phyloP scores from a whole-genome alignment of 1,284 basidiomycete species.

The Retiboletus flavoniger region DNA sequence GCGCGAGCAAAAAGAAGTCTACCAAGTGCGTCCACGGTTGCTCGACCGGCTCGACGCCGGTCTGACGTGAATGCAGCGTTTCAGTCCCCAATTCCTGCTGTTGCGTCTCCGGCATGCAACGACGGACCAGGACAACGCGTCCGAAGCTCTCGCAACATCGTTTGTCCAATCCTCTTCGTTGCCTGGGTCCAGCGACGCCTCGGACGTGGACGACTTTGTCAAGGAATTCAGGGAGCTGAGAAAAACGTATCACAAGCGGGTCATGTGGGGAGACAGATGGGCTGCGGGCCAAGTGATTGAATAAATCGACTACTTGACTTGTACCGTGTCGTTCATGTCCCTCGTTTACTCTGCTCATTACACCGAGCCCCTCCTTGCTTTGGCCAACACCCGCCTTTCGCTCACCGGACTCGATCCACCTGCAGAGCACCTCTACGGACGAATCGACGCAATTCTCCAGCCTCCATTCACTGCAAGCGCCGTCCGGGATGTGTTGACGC shows the following conservation, averaged over 20 bases:
- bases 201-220: constrained; percentile 83
- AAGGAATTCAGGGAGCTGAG: constrained; percentile 82
- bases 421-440: constrained; percentile 11
- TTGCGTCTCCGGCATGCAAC: constrained; percentile 83
- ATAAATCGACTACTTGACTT: constrained; percentile 23
- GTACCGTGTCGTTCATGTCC: constrained; percentile 20
- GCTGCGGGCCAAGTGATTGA: constrained; percentile 74
- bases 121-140: constrained; percentile 84
- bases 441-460: constrained; percentile 20
- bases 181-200: constrained; percentile 41
- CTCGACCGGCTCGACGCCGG: constrained; percentile 1
- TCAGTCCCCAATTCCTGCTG: constrained; percentile 80
- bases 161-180: constrained; percentile 66
- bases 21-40: constrained; percentile 61
- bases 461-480: constrained; percentile 21
- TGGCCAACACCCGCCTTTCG: constrained; percentile 12
- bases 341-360: constrained; percentile 30
- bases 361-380: constrained; percentile 25
- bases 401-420: constrained; percentile 10
- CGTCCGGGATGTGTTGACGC: constrained; percentile 16
- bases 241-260: constrained; percentile 86
- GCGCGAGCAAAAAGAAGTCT: constrained; percentile 81
- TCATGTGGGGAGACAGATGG: constrained; percentile 88
- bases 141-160: constrained; percentile 75
- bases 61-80: constrained; percentile 54